Base-by-base conservation (phyloP, 441 rosid genomes). In the Populus trichocarpa region DNA sequence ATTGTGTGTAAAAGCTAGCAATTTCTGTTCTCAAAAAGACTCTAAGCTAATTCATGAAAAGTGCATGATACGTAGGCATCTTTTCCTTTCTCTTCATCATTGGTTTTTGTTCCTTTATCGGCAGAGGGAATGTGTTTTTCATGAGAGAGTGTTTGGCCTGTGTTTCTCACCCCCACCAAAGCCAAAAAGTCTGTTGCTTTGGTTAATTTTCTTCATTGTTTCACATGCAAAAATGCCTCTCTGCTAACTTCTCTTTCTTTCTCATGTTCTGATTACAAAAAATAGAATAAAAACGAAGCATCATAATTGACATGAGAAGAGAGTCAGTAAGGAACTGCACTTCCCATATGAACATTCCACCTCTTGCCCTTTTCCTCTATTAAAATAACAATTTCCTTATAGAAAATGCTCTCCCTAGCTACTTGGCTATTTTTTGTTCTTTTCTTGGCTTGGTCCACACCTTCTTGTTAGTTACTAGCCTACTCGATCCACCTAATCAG, bases 271-370 rank as follows among this genome's bases (percentile, higher is more conserved):
- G 67, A 65, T 57, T 71, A 79, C 72, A 81, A 69, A 81, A 76
- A 82, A 80, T 65, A 77, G 80, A 84, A 75, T 50, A 73, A 76
- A 80, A 76, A 57, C 1, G 63, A 57, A 38, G 64, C 69, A 74
- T 64, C 18, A 64, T 59, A 74, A 26, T 26, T 26, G 2, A 67
- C 40, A 28, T 12, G 53, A 70, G 67, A 11, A 78, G 64, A 78
- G 50, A 40, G 77, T 8, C 73, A 78, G 71, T 26, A 72, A 81
- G 81, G 14, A 80, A 76, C 73, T 77, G 72, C 77, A 76, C 59
- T 82, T 75, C 70, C 74, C 81, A 73, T 79, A 77, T 79, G 82
- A 84, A 35, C 18, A 70, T 68, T 68, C 80, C 79, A 74, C 72
- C 50, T 71, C 75, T 67, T 74, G 53, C 74, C 79, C 61, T 42